Evolutionary conservation across 2,329 filamentous ascomycete genomes (phyloP).

Genomic region (Nigrospora sphaerica): DNA sequence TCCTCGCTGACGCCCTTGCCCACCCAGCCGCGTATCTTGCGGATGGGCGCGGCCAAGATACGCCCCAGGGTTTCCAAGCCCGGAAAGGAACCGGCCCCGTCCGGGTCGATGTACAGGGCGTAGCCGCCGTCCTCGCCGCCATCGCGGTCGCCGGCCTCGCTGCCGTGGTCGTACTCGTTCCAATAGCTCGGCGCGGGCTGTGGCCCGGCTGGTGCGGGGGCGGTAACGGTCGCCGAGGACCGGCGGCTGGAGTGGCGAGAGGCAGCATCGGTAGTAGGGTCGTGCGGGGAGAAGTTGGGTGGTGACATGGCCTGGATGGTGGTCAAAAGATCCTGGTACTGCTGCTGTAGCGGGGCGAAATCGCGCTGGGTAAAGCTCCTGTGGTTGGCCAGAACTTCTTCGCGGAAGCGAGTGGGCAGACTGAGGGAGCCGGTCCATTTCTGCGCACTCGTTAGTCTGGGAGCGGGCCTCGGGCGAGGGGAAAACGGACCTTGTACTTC

Average conservation of each 20-base stretch:
- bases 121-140: conserved; percentile 37
- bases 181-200: conserved; percentile 39
- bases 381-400: conserved; percentile 56
- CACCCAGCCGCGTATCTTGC: conserved; percentile 31
- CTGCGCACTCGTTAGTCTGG: conserved; percentile 25
- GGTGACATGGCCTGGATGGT: conserved; percentile 40
- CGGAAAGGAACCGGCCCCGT: conserved; percentile 52
- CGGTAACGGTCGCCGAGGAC: conserved; percentile 5
- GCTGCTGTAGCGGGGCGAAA: conserved; percentile 43
- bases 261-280: conserved; percentile 10
- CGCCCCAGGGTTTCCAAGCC: conserved; percentile 54
- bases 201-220: conserved; percentile 7
- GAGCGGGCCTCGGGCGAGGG: neutral
- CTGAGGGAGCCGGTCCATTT: conserved; percentile 75
- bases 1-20: neutral
- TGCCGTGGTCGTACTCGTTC: conserved; percentile 83
- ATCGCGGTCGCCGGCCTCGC: conserved; percentile 54
- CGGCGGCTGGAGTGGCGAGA: conserved; percentile 4
- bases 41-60: conserved; percentile 41
- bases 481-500: conserved; percentile 58
- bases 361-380: conserved; percentile 68
- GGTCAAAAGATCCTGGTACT: conserved; percentile 42
- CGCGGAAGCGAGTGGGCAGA: conserved; percentile 58
- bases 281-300: conserved; percentile 18
- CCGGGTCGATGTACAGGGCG: conserved; percentile 67